Base-by-base conservation (phyloP, 192 early-diverging fungal species). In the Diversispora eburnea region DNA sequence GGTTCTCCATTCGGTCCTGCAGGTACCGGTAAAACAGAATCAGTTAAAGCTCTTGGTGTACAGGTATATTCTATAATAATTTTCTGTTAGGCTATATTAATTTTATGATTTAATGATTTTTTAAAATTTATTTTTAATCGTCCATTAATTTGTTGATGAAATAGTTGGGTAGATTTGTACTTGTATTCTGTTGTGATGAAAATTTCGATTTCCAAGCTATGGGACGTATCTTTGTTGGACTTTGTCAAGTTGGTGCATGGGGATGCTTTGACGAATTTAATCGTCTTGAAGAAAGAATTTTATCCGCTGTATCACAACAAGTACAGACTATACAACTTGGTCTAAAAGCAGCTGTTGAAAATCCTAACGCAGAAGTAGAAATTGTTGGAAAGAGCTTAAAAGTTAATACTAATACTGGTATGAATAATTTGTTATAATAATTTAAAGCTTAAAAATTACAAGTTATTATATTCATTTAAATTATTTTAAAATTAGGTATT, bases 231-330 rank as follows among this genome's bases (percentile, higher is more conserved):
- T 99, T 99, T 79, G 90, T 99, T 74, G 98, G 98, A 69, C 86
- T 99, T 73, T 98, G 92, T 80, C 95, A 95, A 79, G 98, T 99
- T 13, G 98, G 98, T 52, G 98, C 97, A 0, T 99, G 96, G 97
- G 97, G 98, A 70, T 96, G 96, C 83, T 99, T 98, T 79, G 97
- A 99, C 82, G 97, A 99, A 84, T 99, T 99, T 83, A 99, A 99
- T 81, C 92, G 98, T 61, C 81, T 99, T 61, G 95, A 97, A 77
- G 98, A 99, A 84, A 85, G 95, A 64, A 99, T 99, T 66, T 80
- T 99, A 70, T 98, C 95, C 45, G 98, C 98, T 15, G 97, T 99
- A 12, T 98, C 95, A 17, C 98, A 99, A 83, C 97, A 99, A 84
- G 93, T 99, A 22, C 98, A 99, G 80, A 92, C 95, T 5, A 99